These are phyloP conservation scores for Bothriochloa decipiens DNA, from an alignment of 176 grass and related monocot genomes.

Conservation along the genomic window DNA sequence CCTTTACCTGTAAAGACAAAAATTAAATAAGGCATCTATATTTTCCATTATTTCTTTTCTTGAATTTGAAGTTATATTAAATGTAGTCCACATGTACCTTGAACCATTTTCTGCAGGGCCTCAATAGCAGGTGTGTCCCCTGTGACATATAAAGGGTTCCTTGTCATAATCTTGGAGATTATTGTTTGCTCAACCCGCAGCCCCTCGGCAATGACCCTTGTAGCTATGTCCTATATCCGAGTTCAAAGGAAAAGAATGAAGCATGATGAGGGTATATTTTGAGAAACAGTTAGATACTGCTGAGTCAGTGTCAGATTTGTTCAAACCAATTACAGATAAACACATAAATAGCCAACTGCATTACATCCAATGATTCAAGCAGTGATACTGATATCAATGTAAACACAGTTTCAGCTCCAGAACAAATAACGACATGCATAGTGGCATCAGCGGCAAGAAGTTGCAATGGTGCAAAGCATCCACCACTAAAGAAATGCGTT, in stretches of 20 bases:
- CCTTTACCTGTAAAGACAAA: background rate
- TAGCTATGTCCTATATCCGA: constrained; percentile 77
- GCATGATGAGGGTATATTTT: no score
- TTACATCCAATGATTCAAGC: no score
- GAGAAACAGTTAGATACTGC: no score
- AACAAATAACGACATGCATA: background rate
- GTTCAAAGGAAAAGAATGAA: constrained; percentile 15
- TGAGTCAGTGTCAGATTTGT: constrained; percentile 3
- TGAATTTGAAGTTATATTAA: constrained; percentile 7
- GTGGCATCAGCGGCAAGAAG: constrained; percentile 10
- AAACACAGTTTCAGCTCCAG: constrained; percentile 1
- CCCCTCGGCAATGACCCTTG: constrained; percentile 80
- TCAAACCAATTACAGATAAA: background rate
- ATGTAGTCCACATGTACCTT: constrained; percentile 54
- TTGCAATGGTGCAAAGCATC: background rate
- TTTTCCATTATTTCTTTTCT: constrained; percentile 27
- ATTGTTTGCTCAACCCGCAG: constrained; percentile 82
- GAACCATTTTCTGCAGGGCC: constrained; percentile 96
- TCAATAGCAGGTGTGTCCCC: constrained; percentile 83
- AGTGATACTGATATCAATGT: no score
- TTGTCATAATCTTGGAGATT: constrained; percentile 94
- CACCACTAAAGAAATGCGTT: constrained; percentile 2
- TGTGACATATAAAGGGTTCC: constrained; percentile 71
- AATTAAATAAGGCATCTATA: background rate
- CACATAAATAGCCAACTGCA: no score